A percentile compares a stretch with the other conserved stretches of the same genome.
Evolutionary conservation across 805 yeast species (phyloP).

Genomic region (Saccharomyces eubayanus): DNA sequence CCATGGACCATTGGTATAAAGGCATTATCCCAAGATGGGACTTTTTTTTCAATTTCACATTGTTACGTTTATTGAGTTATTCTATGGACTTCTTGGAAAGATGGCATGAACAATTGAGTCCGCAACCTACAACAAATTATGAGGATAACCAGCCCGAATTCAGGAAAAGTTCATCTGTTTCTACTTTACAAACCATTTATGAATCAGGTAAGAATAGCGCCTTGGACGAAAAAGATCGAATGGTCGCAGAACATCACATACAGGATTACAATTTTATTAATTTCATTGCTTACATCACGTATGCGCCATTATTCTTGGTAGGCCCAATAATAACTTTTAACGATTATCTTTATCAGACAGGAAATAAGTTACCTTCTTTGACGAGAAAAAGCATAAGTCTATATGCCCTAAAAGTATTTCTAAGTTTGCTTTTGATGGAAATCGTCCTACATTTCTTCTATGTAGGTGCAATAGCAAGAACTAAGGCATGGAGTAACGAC

Average conservation of each 20-base stretch:
- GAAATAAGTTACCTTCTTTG: conserved; percentile 50
- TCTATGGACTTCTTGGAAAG: conserved; percentile 60
- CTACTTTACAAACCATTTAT: conserved; percentile 12
- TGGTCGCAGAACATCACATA: conserved; percentile 51
- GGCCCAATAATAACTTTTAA: conserved; percentile 90
- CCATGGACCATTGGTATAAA: conserved; percentile 50
- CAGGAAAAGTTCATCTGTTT: neutral
- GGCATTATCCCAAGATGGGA: conserved; percentile 89
- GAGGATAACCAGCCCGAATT: neutral
- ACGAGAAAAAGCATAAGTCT: conserved; percentile 40
- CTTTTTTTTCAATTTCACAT: conserved; percentile 81
- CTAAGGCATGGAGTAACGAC: conserved; percentile 79
- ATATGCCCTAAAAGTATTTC: conserved; percentile 57
- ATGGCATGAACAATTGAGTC: conserved; percentile 40
- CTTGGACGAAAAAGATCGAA: conserved; percentile 52
- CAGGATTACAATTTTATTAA: conserved; percentile 51
- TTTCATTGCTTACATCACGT: conserved; percentile 65
- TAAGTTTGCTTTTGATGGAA: conserved; percentile 81
- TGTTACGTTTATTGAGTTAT: conserved; percentile 72
- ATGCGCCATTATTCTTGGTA: conserved; percentile 82
- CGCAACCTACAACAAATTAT: neutral
- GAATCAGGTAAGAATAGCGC: conserved; percentile 10
- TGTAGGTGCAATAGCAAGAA: conserved; percentile 82
- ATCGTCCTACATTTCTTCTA: conserved; percentile 73
- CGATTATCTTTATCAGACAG: conserved; percentile 70